Base-by-base conservation (phyloP, 306 rosid genomes). In the Crataegus laevigata region DNA sequence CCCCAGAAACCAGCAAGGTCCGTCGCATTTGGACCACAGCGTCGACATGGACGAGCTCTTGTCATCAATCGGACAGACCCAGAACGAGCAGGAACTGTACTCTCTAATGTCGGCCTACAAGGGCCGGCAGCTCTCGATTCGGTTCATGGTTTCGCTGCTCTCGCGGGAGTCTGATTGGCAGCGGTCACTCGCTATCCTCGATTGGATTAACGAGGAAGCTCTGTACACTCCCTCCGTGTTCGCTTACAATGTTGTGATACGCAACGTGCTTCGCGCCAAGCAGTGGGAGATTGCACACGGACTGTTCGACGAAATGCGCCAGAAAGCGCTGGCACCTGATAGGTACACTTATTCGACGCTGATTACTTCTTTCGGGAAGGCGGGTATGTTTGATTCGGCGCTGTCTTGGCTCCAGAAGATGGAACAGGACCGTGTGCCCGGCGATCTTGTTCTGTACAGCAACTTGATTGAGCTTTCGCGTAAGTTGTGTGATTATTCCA, bases 251-350 rank as follows among this genome's bases (percentile, higher is more conserved):
- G 96, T 94, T 19, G 93, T 87, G 21, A 6, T 94, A 1, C 91
- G 98, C 3, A 94, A 94, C 30, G 97, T 89, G n/a, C 89, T 91
- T 18, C 91, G 97, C 1, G 88, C 94, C 15, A 86, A 88, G 80
- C 96, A 91, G 77, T 91, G 89, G 89, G 88, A 81, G 8, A 71
- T 91, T 42, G 98, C 94, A 3, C 94, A 85, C 47, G 98, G 98
- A 12, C 94, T 94, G 91, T 91, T 94, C 25, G 94, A 94, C 8
- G 98, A 94, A 91, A 91, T 90, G 98, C 96, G 96, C 68, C 91
- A 80, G 22, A 80, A 81, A 75, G 96, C 96, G 25, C 75, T 94
- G 5, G 85, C 98, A 0, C 96, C 98, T 11, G 98, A 94, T 79
- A 86, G 96, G 78, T 94, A 85, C 76, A 94, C 98, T 69, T 94